Percentiles rank a stretch among this genome's conserved stretches.
Evolutionary conservation across 1,284 basidiomycete species (phyloP).

Genomic region (Xerocomus minutiporus): DNA sequence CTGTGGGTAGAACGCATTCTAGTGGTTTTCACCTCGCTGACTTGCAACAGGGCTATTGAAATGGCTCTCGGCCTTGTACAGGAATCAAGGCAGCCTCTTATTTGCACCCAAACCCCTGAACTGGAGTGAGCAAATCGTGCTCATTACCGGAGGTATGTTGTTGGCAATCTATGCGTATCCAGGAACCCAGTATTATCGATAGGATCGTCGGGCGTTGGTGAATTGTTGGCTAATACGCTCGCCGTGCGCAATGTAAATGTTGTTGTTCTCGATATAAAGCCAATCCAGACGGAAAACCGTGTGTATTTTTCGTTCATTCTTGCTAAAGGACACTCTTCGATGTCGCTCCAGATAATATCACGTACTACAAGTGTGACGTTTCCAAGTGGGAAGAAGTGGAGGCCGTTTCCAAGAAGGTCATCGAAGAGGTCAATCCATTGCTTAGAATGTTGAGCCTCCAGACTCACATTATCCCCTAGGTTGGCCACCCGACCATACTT

Average conservation of each 20-base stretch:
- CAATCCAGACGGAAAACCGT: constrained; percentile 75
- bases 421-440: constrained; percentile 58
- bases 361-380: constrained; percentile 87
- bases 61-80: constrained; percentile 67
- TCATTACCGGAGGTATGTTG: constrained; percentile 80
- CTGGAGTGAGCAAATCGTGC: constrained; percentile 82
- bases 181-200: not conserved
- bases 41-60: constrained; percentile 53
- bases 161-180: not conserved
- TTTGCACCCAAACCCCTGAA: constrained; percentile 58
- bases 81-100: constrained; percentile 65
- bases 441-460: not conserved
- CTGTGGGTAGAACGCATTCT: constrained; percentile 46
- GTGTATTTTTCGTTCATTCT: constrained; percentile 21
- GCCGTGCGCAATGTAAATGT: constrained; percentile 78
- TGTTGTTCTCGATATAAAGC: constrained; percentile 79
- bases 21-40: constrained; percentile 4
- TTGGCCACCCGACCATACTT: constrained; percentile 85
- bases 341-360: constrained; percentile 58
- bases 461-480: constrained; percentile 39
- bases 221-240: constrained; percentile 78
- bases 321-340: not conserved
- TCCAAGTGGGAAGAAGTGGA: constrained; percentile 80
- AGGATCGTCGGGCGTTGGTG: constrained; percentile 89
- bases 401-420: constrained; percentile 61